phyloP scores from a whole-genome alignment of 1,284 basidiomycete species.

The Uromyces viciae-fabae region DNA sequence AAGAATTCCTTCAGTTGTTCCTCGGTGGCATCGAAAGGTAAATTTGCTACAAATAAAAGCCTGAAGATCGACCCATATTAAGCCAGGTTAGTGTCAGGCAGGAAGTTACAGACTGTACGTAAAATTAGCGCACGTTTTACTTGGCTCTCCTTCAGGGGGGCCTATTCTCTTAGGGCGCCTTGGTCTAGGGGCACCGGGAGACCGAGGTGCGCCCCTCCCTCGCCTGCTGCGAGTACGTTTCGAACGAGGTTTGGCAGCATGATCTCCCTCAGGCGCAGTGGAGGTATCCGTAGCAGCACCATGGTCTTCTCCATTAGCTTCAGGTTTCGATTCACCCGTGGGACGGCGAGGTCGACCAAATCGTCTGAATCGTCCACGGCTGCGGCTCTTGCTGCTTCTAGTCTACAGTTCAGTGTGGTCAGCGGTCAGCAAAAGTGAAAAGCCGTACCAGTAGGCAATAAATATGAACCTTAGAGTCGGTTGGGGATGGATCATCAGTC shows the following conservation, averaged over 20 bases:
- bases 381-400: conserved; percentile 71
- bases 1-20: conserved; percentile 71
- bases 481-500: background rate
- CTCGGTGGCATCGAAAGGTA: conserved; percentile 84
- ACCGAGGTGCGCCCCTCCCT: background rate
- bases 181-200: background rate
- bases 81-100: background rate
- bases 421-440: conserved; percentile 48
- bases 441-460: background rate
- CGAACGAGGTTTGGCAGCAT: background rate
- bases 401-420: conserved; percentile 63
- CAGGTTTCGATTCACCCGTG: conserved; percentile 66
- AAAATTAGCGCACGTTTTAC: conserved; percentile 10
- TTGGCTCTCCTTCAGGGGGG: conserved; percentile 27
- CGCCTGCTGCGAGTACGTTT: conserved; percentile 13
- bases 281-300: conserved; percentile 16
- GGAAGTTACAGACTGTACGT: background rate
- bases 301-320: conserved; percentile 63
- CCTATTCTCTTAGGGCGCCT: conserved; percentile 27
- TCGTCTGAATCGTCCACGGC: conserved; percentile 63
- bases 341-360: conserved; percentile 62
- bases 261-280: background rate
- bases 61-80: conserved; percentile 47
- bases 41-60: conserved; percentile 89
- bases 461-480: background rate